phyloP scores from a whole-genome alignment of 257 asterid species.

The Rauvolfia tetraphylla region DNA sequence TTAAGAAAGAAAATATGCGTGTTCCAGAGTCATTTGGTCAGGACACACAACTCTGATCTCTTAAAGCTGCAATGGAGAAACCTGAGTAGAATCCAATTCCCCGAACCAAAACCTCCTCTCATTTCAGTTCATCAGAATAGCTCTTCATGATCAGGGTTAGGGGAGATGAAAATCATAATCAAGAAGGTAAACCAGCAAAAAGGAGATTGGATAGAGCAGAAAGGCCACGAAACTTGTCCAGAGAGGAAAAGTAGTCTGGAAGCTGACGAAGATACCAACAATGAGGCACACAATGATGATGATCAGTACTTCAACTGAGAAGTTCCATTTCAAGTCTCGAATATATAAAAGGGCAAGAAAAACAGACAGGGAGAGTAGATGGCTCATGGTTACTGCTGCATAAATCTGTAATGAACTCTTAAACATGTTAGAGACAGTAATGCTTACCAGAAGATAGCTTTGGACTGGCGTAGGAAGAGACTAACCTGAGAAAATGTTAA shows the following conservation, averaged over 20 bases:
- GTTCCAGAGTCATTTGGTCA: no score
- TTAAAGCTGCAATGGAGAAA: background rate
- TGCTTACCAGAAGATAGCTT: background rate
- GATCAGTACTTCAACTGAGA: conserved; percentile 15
- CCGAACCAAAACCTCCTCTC: background rate
- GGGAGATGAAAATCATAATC: background rate
- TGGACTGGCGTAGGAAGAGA: background rate
- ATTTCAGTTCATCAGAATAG: background rate
- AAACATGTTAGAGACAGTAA: background rate
- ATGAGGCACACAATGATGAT: conserved; percentile 10
- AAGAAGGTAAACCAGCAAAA: conserved; percentile 8
- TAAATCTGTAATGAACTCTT: conserved; percentile 9
- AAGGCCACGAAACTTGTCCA: conserved; percentile 15
- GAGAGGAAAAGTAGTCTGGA: conserved; percentile 9
- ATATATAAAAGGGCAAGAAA: conserved; percentile 13
- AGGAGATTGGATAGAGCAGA: conserved; percentile 12
- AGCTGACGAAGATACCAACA: conserved; percentile 6
- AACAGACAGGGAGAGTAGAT: conserved; percentile 7
- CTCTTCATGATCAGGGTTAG: background rate
- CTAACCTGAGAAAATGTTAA: conserved; percentile 21
- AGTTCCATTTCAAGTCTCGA: conserved; percentile 12
- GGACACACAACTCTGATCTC: no score
- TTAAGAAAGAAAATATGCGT: no score
- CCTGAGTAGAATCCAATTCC: background rate
- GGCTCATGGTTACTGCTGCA: conserved; percentile 18